phyloP scores from a whole-genome alignment of 768 basidiomycete genomes.

The Termitomyces sp. region DNA sequence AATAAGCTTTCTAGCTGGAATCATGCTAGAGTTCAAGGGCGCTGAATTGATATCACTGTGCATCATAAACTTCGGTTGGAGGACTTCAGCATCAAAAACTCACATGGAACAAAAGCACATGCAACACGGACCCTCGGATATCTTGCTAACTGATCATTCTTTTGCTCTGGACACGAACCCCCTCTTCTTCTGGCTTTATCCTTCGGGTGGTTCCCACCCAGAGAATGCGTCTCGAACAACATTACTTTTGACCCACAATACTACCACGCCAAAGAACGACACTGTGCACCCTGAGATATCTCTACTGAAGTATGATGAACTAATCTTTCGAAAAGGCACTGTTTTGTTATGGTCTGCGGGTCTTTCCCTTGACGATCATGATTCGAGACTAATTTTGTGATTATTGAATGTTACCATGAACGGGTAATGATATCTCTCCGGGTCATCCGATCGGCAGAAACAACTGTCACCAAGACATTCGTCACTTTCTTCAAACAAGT shows the following conservation, averaged over 20 bases:
- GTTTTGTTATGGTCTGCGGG: background rate
- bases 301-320: too few relatives aligned
- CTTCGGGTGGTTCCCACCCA: too few relatives aligned
- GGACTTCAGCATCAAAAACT: background rate
- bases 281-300: too few relatives aligned
- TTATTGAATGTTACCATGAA: background rate
- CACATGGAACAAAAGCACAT: too few relatives aligned
- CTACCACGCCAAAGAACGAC: background rate
- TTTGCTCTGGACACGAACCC: background rate
- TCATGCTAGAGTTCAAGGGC: too few relatives aligned
- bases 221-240: background rate
- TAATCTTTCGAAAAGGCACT: too few relatives aligned
- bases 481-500: background rate
- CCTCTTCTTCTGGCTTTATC: too few relatives aligned
- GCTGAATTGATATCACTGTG: background rate
- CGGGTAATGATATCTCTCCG: background rate
- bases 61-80: too few relatives aligned
- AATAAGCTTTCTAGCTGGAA: background rate
- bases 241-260: background rate
- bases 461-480: background rate
- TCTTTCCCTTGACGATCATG: background rate
- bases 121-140: too few relatives aligned
- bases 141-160: too few relatives aligned
- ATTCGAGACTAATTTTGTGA: background rate
- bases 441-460: background rate